Evolutionary conservation across 345 rosid genomes (phyloP), one percentile per base, ranked within the genome.

Genomic region (Aegle marmelos): DNA sequence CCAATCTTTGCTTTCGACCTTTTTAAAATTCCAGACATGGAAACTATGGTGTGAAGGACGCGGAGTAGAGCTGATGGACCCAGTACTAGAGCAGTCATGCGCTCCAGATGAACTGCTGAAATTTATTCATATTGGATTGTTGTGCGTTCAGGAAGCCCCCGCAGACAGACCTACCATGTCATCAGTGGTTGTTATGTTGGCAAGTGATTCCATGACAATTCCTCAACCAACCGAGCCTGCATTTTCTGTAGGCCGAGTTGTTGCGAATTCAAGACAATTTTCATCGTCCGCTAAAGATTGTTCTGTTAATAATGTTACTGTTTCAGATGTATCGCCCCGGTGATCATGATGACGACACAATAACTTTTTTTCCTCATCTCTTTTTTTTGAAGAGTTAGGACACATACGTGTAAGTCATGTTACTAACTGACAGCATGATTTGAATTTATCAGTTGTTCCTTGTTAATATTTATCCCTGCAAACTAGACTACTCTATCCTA

Each of bases 211-310:
- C 54, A 13, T 48, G 7, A 53, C 67, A 4, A 83, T 86, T 74
- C 74, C 82, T 31, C 25, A 1, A 41, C 88, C 88, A 68, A 11
- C 70, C 4, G 27, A 75, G 3, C 86, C 86, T 9, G 82, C 86
- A 45, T 86, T 79, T 75, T 68, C 70, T 2, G 73, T 80, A 2
- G 77, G 81, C 27, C 63, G 79, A 19, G 36, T 19, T 59, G 27
- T 30, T 5, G 73, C 10, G 9, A 63, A 50, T 1, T 14, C 30
- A 4, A 31, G 0, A 16, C 33, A 76, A 24, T 30, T 10, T 0
- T 9, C 10, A 3, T 34, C 70, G 2, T 5, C 9, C 0, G 13
- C 1, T 0, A 64, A 21, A 19, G 1, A 0, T 65, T 34, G 48
- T 24, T 36, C 70, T 21, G 48, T 21, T 21, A 65, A 65, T 34